Conservation (phyloP, 2,329 filamentous ascomycete genomes). For the Fusarium liriodendri region DNA sequence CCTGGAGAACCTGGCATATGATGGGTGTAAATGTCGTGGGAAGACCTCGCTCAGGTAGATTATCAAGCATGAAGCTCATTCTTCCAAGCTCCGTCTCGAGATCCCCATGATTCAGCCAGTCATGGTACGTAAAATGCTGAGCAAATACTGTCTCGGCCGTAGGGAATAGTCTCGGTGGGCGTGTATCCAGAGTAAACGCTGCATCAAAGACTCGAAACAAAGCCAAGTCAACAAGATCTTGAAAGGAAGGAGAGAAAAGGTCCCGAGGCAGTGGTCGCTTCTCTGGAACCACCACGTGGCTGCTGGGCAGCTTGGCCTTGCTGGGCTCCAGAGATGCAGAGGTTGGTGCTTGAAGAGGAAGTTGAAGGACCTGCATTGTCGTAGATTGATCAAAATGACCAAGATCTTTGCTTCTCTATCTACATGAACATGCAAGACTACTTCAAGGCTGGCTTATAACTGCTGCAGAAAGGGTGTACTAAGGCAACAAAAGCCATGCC, state of each 20-base stretch:
- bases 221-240: background rate
- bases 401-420: background rate
- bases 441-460: background rate
- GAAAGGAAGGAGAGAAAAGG: background rate
- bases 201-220: slow-evolving; percentile 1
- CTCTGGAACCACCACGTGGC: background rate
- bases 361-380: background rate
- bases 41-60: background rate
- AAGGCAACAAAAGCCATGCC: background rate
- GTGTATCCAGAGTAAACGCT: background rate
- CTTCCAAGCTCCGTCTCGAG: slow-evolving; percentile 1
- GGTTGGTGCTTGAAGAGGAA: background rate
- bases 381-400: background rate
- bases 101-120: background rate
- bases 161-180: background rate
- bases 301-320: background rate
- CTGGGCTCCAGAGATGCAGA: background rate
- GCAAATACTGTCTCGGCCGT: background rate
- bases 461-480: background rate
- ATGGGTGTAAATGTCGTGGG: background rate
- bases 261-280: background rate
- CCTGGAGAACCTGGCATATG: background rate
- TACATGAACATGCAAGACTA: background rate
- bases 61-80: background rate
- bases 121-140: background rate